Evolutionary conservation across 2,329 filamentous ascomycete species (phyloP).

Genomic region (Amphichorda felina): DNA sequence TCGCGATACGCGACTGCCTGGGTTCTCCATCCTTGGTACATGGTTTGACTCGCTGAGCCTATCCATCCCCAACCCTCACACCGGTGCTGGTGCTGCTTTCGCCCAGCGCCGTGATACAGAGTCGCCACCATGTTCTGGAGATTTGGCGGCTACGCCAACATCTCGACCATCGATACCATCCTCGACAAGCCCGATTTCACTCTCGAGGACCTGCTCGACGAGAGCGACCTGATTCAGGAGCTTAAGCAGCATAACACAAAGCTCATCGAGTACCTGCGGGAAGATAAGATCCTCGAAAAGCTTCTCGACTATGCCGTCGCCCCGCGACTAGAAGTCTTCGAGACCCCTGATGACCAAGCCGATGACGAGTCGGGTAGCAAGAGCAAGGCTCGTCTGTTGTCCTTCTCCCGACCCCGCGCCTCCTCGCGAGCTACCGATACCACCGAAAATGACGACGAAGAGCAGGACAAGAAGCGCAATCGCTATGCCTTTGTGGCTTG

Average conservation of each 20-base stretch:
- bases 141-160: slow-evolving; percentile 96
- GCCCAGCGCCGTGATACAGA: slow-evolving; percentile 19
- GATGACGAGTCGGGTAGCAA: slow-evolving; percentile 39
- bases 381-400: slow-evolving; percentile 26
- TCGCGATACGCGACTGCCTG: background rate
- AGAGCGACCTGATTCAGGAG: slow-evolving; percentile 93
- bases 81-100: slow-evolving; percentile 14
- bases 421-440: slow-evolving; percentile 37
- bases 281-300: slow-evolving; percentile 72
- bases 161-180: slow-evolving; percentile 91
- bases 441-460: slow-evolving; percentile 52
- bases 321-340: slow-evolving; percentile 50
- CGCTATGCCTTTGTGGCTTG: slow-evolving; percentile 90
- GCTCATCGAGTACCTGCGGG: slow-evolving; percentile 88
- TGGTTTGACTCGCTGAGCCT: slow-evolving; percentile 6
- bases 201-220: slow-evolving; percentile 90
- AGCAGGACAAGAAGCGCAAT: slow-evolving; percentile 80
- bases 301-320: slow-evolving; percentile 88
- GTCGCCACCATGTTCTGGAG: slow-evolving; percentile 91
- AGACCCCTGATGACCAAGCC: slow-evolving; percentile 36
- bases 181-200: slow-evolving; percentile 95
- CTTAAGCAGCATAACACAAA: slow-evolving; percentile 97
- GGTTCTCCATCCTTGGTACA: slow-evolving; percentile 1
- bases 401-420: slow-evolving; percentile 40
- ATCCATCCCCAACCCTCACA: slow-evolving; percentile 11